Evolutionary conservation across 129 eudicot genomes (phyloP).

Genomic region (Apium graveolens): DNA sequence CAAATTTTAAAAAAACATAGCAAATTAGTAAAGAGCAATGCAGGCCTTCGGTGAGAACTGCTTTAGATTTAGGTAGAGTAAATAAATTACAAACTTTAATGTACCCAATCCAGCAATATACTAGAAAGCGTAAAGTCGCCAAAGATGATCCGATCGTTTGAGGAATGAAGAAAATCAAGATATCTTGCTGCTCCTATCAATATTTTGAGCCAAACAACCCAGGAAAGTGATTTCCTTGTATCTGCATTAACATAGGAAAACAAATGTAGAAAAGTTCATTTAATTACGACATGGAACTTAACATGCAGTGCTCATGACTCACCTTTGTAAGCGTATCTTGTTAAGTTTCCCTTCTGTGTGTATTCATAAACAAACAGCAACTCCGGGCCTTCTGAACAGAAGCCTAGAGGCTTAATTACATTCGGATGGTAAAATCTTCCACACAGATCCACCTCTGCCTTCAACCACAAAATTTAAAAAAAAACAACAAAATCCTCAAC

Average conservation of each 20-base stretch:
- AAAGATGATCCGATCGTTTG: conserved; percentile 11
- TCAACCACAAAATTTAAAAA: conserved; percentile 9
- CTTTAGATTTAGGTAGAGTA: neutral
- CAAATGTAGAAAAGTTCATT: too few relatives aligned
- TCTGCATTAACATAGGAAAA: too few relatives aligned
- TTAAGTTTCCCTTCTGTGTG: conserved; percentile 11
- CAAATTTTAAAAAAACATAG: too few relatives aligned
- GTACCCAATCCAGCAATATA: conserved; percentile 18
- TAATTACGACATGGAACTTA: neutral
- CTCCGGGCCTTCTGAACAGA: conserved; percentile 9
- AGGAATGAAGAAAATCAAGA: conserved; percentile 5
- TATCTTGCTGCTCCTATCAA: conserved; percentile 13
- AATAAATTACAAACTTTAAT: neutral
- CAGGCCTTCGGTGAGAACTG: neutral
- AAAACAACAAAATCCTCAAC: neutral
- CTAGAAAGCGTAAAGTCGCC: conserved; percentile 14
- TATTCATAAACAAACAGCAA: conserved; percentile 23
- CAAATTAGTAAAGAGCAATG: too few relatives aligned
- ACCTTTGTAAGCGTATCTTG: conserved; percentile 7
- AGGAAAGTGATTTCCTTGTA: conserved; percentile 3
- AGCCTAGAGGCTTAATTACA: conserved; percentile 22
- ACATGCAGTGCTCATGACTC: neutral
- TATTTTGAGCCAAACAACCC: conserved; percentile 11
- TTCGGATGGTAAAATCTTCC: conserved; percentile 21
- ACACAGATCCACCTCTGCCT: conserved; percentile 14